phyloP scores from a whole-genome alignment of 495 filamentous ascomycete genomes.

The Chaetomidium leptoderma region DNA sequence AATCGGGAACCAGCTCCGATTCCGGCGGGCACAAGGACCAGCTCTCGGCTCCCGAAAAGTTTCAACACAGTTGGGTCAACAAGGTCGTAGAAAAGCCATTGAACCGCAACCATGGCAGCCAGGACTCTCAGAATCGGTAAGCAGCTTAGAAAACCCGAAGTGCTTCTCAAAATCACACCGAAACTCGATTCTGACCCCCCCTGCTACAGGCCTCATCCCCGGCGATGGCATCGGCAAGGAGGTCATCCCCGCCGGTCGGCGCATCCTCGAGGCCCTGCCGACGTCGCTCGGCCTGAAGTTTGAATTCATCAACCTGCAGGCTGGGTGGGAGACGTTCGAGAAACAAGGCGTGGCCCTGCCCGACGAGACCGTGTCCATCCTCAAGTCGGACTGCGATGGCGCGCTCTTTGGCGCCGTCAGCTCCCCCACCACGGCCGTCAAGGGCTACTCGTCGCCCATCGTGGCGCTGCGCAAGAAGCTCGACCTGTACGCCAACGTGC shows the following conservation, averaged over 20 bases:
- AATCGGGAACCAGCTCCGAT: slow-evolving; percentile 6
- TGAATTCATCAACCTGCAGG: slow-evolving; percentile 85
- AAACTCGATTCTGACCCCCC: slow-evolving; percentile 4
- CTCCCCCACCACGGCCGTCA: slow-evolving; percentile 82
- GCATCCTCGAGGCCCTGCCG: slow-evolving; percentile 84
- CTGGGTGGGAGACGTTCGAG: slow-evolving; percentile 91
- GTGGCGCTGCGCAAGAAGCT: slow-evolving; percentile 94
- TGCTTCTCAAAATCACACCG: not conserved
- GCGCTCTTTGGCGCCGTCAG: slow-evolving; percentile 95
- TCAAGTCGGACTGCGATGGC: slow-evolving; percentile 88
- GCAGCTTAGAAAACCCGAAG: slow-evolving; percentile 5
- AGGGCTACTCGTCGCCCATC: slow-evolving; percentile 95
- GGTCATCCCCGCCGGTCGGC: slow-evolving; percentile 92
- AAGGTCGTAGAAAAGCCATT: slow-evolving; percentile 23
- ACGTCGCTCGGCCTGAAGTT: slow-evolving; percentile 80
- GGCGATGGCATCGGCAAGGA: slow-evolving; percentile 98
- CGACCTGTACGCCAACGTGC: slow-evolving; percentile 94
- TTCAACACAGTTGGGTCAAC: not conserved
- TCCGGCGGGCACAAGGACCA: not conserved
- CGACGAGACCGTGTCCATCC: slow-evolving; percentile 77
- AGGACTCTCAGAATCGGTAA: slow-evolving; percentile 59
- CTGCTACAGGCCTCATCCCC: slow-evolving; percentile 77
- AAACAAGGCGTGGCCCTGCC: slow-evolving; percentile 80
- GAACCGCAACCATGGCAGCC: slow-evolving; percentile 45
- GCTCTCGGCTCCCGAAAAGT: slow-evolving; percentile 1